A percentile compares a stretch with the other conserved stretches of the same genome.
These are phyloP conservation scores for Neofusicoccum sp. DNA, from an alignment of 2,329 filamentous ascomycete species.

Conservation along the genomic window DNA sequence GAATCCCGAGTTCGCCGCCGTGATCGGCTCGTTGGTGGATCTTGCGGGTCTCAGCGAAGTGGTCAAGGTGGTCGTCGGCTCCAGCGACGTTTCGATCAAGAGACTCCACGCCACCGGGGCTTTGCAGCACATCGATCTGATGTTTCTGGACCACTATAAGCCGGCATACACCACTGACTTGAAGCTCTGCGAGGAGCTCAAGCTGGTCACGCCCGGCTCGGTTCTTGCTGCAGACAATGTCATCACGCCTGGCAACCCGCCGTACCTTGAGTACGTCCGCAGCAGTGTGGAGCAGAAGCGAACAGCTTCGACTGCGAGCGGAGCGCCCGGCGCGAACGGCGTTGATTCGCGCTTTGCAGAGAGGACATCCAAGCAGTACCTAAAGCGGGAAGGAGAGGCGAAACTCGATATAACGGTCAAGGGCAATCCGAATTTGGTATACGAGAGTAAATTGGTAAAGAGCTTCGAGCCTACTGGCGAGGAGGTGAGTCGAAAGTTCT, in stretches of 20 bases:
- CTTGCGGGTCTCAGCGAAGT: slow-evolving; percentile 72
- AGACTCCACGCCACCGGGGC: slow-evolving; percentile 58
- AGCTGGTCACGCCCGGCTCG: slow-evolving; percentile 63
- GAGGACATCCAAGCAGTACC: slow-evolving; percentile 52
- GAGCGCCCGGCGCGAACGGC: slow-evolving; percentile 30
- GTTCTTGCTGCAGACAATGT: slow-evolving; percentile 72
- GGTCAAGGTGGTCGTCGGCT: slow-evolving; percentile 71
- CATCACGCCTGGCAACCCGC: slow-evolving; percentile 70
- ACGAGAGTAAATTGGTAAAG: slow-evolving; percentile 64
- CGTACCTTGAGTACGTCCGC: slow-evolving; percentile 71
- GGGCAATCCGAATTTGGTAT: slow-evolving; percentile 67
- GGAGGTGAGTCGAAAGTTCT: slow-evolving; percentile 54
- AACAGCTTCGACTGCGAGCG: slow-evolving; percentile 41
- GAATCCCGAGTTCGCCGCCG: slow-evolving; percentile 72
- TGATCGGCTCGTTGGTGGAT: slow-evolving; percentile 69
- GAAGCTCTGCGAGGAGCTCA: slow-evolving; percentile 74
- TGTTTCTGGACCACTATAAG: slow-evolving; percentile 84
- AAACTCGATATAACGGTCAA: slow-evolving; percentile 42
- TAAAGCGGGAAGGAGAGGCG: slow-evolving; percentile 50
- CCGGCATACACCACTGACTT: slow-evolving; percentile 73
- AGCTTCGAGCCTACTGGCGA: slow-evolving; percentile 71
- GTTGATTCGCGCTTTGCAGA: slow-evolving; percentile 48
- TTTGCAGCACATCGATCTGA: slow-evolving; percentile 65
- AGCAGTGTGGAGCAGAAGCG: slow-evolving; percentile 64
- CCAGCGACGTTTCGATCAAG: slow-evolving; percentile 66